Evolutionary conservation across 176 grass and related monocot genomes (phyloP), one percentile per base, ranked within the genome.

Genomic region (Avena sativa): DNA sequence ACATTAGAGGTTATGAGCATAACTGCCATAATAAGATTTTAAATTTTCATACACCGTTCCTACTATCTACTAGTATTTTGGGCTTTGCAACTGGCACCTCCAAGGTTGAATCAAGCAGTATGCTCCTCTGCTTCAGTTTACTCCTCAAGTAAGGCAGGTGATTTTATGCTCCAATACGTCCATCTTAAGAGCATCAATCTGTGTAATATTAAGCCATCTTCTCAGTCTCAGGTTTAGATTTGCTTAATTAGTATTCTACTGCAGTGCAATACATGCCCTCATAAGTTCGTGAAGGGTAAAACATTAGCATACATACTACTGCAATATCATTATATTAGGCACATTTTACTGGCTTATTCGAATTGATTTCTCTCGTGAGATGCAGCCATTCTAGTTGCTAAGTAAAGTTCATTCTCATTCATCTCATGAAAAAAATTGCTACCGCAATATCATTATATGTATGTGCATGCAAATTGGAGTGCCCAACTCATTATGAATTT

Each of bases 51-150:
- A 43, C 62, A 3, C 6, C 74, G 12, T 3, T 81, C 26, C 46
- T 6, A 82, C 40, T 82, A 61, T 63, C 25, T 60, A 61, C 25
- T 60, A 61, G 78, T 16, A 23, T 65, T 23, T 86, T 77, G 3
- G 0, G 46, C 1, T 81, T 76, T 77, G 8, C n/a, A 76, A 74
- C 25, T 76, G 53, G 9, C 56, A 76, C 19, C 48, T 34, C 79
- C 77, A 81, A 85, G 48, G 70, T 50, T 75, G 17, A 86, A 82
- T 60, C 53, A 82, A 61, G 16, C 20, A 0, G 40, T 71, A 86
- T 71, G 28, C 63, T 53, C 79, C 53, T 71, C 43, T 52, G 50
- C 55, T 25, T 73, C 15, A 52, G 56, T 53, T 81, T 17, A 13
- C 58, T 74, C 5, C 10, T 21, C 50, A 20, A 70, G 46, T 43